Evolutionary conservation across 768 basidiomycete genomes (phyloP), one percentile per base, ranked within the genome.

Genomic region (Tulasnella sp.): DNA sequence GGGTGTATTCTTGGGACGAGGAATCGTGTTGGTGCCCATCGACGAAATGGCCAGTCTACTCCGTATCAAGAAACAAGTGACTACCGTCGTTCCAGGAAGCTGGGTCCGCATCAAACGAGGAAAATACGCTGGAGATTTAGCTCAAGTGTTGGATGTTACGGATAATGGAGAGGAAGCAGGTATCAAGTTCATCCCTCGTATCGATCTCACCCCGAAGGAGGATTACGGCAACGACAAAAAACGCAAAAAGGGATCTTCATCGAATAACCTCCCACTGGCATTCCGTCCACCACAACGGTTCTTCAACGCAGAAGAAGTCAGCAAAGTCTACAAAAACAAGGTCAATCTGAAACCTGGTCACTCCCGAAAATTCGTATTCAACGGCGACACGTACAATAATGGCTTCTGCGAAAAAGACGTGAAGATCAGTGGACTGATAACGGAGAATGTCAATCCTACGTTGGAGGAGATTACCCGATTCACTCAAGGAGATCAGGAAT

Each of bases 361-460:
- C 57, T 46, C 57, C n/a, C 58, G 53, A 15, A 74, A 76, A 37
- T 91, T 77, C 59, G 78, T 91, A 37, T 99, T 96, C 69, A 81
- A 86, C 61, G 81, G 81, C 58, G 95, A 99, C 62, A 89, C 89
- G 1, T 98, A 84, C 70, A 82, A 80, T 59, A 84, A 95, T 50
- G 95, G 95, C 1, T 93, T 93, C 65, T 77, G 93, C 60, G 87
- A 95, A 68, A 98, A 96, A 67, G 93, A 98, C 64, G 81, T 93
- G 72, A 84, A 85, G 60, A 63, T 91, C 43, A 79, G 73, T 40
- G 80, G 76, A 1, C 67, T 95, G 34, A 77, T 78, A 45, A 66
- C 81, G 45, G 95, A 99, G 56, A 82, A 91, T 60, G 83, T 99
- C 32, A 85, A 89, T 56, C 95, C 95, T 1, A 95, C 90, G 4